Percentiles rank a stretch among this genome's conserved stretches.
These are phyloP conservation scores for Rhodotorula glutinis DNA, from an alignment of 1,284 basidiomycete genomes.

Conservation along the genomic window DNA sequence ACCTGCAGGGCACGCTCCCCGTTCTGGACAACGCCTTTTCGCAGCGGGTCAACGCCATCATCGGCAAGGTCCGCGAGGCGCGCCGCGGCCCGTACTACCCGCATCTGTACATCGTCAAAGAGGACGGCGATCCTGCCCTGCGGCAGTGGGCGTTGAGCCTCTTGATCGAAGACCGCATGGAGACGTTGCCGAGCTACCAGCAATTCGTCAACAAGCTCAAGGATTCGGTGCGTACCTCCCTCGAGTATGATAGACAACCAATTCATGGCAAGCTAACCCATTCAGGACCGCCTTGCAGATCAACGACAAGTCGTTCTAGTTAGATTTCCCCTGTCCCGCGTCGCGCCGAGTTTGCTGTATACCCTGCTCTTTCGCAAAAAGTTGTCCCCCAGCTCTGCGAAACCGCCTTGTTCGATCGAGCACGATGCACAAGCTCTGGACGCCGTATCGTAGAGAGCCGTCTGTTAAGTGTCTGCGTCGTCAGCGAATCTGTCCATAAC, in stretches of 20 bases:
- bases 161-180: conserved; percentile 93
- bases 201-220: conserved; percentile 66
- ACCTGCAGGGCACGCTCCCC: conserved; percentile 71
- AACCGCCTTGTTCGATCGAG: too few species aligned
- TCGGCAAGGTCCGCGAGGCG: conserved; percentile 88
- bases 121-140: conserved; percentile 92
- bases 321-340: too few species aligned
- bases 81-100: conserved; percentile 80
- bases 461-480: too few species aligned
- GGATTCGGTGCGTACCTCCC: conserved; percentile 21
- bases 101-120: conserved; percentile 96
- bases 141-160: conserved; percentile 90
- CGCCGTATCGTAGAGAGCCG: too few species aligned
- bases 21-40: conserved; percentile 88
- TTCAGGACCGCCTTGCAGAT: too few species aligned
- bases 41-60: conserved; percentile 84
- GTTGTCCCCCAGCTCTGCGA: too few species aligned
- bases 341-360: neutral
- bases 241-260: too few species aligned
- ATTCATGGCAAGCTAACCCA: too few species aligned
- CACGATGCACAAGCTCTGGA: too few species aligned
- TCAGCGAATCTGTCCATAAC: too few species aligned
- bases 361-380: neutral
- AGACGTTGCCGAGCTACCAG: conserved; percentile 90
- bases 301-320: conserved; percentile 40